Base-by-base conservation (phyloP, 495 filamentous ascomycete genomes). In the Hyaloscypha variabilis region DNA sequence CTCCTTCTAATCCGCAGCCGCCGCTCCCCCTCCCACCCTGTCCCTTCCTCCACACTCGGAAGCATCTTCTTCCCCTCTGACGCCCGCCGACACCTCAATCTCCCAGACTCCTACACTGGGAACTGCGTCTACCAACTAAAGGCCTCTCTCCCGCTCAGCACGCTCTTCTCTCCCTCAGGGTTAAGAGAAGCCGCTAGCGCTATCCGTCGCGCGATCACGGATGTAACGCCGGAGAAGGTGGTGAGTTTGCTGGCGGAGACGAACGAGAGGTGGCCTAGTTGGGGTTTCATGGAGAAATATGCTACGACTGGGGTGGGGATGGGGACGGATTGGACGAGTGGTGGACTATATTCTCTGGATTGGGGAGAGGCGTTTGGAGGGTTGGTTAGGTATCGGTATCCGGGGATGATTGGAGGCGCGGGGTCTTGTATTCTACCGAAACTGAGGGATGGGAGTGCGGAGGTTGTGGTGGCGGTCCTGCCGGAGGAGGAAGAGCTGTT, bases 251-350 rank as follows among this genome's bases (percentile, higher is more conserved):
- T 65, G 39, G 28, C 39, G 1, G 11, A 14, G 28, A 24, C 36
- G 42, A 65, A 58, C 6, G 26, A 65, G 17, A 28, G 25, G 25
- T 65, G 63, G 63, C 19, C 58, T 30, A 55, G 34, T 21, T 65
- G 63, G 63, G 28, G 23, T 17, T 65, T 65, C 30, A 52, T 59
- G 53, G 26, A 24, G 1, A 25, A 19, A 3, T 19, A 24, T 19
- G 5, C 63, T 6, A 52, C 63, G 39, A 58, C 63, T 6, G 63
- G 55, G 25, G 54, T 65, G 11, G 63, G 23, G 21, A 59, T 65
- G 63, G 54, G 63, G 2, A 65, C 63, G 26, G 55, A 59, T 52
- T 65, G 63, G 63, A 52, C 31, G n/a, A 59, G 63, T 31, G 63
- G 63, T 1, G 3, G 23, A 28, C 54, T 65, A 8, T 65, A 65